Conservation (phyloP, 257 asterid genomes). For the Fraxinus americana region DNA sequence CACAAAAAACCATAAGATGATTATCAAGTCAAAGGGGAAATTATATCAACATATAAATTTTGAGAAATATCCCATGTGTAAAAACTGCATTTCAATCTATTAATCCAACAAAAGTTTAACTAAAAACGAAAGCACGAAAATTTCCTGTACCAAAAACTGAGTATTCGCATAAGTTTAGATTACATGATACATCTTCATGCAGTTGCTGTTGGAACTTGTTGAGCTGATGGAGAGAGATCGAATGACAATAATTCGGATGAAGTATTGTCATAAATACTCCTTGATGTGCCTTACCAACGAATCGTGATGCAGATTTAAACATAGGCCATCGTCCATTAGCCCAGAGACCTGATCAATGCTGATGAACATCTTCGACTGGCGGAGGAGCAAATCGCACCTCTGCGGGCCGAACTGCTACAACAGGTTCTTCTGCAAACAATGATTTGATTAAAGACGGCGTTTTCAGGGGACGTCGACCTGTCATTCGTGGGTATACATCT, state of each 20-base stretch:
- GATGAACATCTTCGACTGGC: constrained; percentile 57
- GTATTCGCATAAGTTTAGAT: constrained; percentile 16
- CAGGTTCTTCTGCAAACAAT: constrained; percentile 90
- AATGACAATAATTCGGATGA: background rate
- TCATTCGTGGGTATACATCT: constrained; percentile 92
- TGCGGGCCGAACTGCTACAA: constrained; percentile 83
- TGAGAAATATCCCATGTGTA: background rate
- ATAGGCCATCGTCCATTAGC: constrained; percentile 1
- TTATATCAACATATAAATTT: background rate
- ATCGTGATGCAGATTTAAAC: constrained; percentile 22
- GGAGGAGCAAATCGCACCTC: constrained; percentile 89
- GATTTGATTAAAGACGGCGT: constrained; percentile 75
- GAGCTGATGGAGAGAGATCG: background rate
- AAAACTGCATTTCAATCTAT: background rate
- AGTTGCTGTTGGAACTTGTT: background rate
- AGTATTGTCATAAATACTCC: constrained; percentile 15
- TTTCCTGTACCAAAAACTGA: background rate
- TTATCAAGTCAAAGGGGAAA: background rate
- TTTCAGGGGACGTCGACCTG: constrained; percentile 88
- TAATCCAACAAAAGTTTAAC: background rate
- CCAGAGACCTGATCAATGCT: constrained; percentile 27
- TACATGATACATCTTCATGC: background rate
- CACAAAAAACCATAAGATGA: background rate
- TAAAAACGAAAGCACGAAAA: background rate
- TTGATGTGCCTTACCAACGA: constrained; percentile 21